Conservation (phyloP, 108 stramenopile genomes). For the Skeletonema potamos region DNA sequence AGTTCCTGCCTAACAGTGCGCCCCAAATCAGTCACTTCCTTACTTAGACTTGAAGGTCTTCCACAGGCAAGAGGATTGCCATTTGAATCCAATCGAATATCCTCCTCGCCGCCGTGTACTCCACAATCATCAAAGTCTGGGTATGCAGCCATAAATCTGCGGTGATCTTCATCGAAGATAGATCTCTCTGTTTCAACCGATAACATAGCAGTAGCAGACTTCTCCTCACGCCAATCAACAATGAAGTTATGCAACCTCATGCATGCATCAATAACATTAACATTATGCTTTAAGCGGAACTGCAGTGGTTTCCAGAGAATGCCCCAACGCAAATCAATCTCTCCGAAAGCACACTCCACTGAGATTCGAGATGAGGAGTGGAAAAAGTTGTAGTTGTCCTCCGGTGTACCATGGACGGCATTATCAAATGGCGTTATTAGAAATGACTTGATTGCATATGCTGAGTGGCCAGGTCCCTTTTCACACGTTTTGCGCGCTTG, state of each 20-base stretch:
- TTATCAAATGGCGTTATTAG: slow-evolving; percentile 8
- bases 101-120: slow-evolving; percentile 5
- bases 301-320: slow-evolving; percentile 17
- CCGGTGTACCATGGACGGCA: neutral
- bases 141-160: slow-evolving; percentile 1
- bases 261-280: slow-evolving; percentile 1
- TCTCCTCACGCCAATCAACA: slow-evolving; percentile 12
- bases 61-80: neutral
- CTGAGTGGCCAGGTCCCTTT: slow-evolving; percentile 28
- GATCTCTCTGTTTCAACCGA: neutral
- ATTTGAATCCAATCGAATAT: neutral
- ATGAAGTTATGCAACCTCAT: slow-evolving; percentile 27
- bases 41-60: neutral
- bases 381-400: slow-evolving; percentile 25
- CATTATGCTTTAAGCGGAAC: slow-evolving; percentile 3
- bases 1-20: neutral
- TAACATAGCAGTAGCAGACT: no score
- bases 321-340: slow-evolving; percentile 23
- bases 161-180: neutral
- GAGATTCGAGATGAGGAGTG: slow-evolving; percentile 9
- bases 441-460: slow-evolving; percentile 9
- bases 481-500: no score
- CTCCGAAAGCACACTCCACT: slow-evolving; percentile 41
- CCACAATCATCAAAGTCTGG: neutral
- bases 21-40: neutral